Percentiles rank a stretch among this genome's conserved stretches.
Conservation (phyloP, 208 protist genomes). For the Borovskyia barvae region DNA sequence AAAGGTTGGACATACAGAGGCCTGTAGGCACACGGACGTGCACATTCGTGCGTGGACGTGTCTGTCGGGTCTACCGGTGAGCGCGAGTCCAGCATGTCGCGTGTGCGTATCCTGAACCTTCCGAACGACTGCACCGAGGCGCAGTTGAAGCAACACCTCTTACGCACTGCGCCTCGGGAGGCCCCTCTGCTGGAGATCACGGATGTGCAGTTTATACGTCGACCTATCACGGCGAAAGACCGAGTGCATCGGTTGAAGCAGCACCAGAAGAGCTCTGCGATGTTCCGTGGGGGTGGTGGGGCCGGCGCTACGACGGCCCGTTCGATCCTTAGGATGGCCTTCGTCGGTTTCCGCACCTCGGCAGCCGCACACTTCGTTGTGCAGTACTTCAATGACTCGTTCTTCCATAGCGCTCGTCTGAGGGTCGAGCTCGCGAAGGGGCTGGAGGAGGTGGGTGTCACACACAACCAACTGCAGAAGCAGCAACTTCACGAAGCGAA, state of each 20-base stretch:
- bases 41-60: background rate
- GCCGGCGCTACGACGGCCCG: background rate
- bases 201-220: conserved; percentile 59
- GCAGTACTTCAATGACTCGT: conserved; percentile 92
- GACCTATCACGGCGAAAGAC: conserved; percentile 11
- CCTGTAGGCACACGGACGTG: background rate
- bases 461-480: conserved; percentile 51
- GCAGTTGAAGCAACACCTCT: conserved; percentile 89
- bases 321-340: conserved; percentile 93
- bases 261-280: conserved; percentile 24
- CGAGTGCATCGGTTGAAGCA: conserved; percentile 11
- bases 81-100: conserved; percentile 75
- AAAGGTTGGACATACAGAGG: background rate
- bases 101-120: conserved; percentile 94
- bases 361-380: conserved; percentile 87
- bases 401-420: conserved; percentile 93
- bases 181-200: conserved; percentile 89
- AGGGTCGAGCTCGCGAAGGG: conserved; percentile 80
- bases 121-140: conserved; percentile 93
- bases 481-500: conserved; percentile 20
- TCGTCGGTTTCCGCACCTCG: conserved; percentile 92
- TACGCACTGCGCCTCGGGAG: conserved; percentile 52
- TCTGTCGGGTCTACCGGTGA: background rate
- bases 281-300: background rate
- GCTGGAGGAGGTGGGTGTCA: conserved; percentile 58